Base-by-base conservation (phyloP, 805 yeast genomes). In the Grigorovia humatica region DNA sequence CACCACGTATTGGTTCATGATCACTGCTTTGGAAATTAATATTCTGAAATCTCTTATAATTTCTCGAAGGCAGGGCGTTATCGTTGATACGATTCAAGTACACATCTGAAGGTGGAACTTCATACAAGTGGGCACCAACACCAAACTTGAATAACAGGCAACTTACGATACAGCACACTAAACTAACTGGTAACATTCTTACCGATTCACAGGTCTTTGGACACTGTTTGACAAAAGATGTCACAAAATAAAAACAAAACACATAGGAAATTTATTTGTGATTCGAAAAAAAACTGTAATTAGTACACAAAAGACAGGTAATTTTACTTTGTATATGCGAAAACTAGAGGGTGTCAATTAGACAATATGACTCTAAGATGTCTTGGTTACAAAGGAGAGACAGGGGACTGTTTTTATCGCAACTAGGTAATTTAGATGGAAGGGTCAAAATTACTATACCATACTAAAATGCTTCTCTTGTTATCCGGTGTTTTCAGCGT, bases 1-100 rank as follows among this genome's bases (percentile, higher is more conserved):
- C 88, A 59, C 96, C 96, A 44, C 65, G 55, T 19, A 60, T 50
- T 13, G 55, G 57, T 20, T 54, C 60, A 40, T 23, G 11, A 15
- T 15, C 12, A 20, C 38, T 7, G 8, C n/a, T 38, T 38, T 38
- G 17, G 42, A 38, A 38, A 38, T 38, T 38, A 32, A 45, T 45
- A 17, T 49, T 48, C 15, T 41, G 41, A 12, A 27, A 48, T 30
- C 50, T 43, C 41, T 43, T 48, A 17, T 41, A 30, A 19, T 48
- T 44, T 20, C 19, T 20, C 12, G 38, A 32, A 9, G 38, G 38
- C 15, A 32, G 15, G 5, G 42, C 9, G 15, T 13, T 15, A 12
- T n/a, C 42, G 8, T 38, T 38, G 17, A 38, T 38, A 12, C 18
- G 42, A 38, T 38, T 38, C 15, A 32, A 32, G 8, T 32, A 32